phyloP scores from a whole-genome alignment of 257 asterid species.

The Plantago elongata region DNA sequence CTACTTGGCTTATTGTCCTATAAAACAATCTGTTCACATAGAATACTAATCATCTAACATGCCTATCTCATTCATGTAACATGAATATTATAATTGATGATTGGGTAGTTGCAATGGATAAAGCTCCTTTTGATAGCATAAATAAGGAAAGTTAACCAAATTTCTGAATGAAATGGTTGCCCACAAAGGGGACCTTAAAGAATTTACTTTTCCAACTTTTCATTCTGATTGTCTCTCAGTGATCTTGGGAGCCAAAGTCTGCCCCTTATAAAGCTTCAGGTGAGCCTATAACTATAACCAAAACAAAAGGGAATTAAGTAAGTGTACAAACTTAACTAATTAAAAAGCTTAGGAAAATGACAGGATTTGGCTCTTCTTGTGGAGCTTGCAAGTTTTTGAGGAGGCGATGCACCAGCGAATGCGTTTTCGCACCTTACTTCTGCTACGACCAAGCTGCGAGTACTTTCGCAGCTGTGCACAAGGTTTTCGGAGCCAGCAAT shows the following conservation, averaged over 20 bases:
- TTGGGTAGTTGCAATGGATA: slow-evolving; percentile 30
- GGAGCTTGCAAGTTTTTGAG: slow-evolving; percentile 79
- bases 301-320: not conserved
- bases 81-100: slow-evolving; percentile 18
- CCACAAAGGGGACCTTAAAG: slow-evolving; percentile 71
- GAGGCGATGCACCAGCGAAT: slow-evolving; percentile 55
- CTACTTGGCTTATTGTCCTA: too few relatives aligned
- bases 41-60: not conserved
- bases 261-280: slow-evolving; percentile 15
- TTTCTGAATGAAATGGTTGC: slow-evolving; percentile 49
- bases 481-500: slow-evolving; percentile 74
- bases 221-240: slow-evolving; percentile 34
- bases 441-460: slow-evolving; percentile 45
- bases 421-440: slow-evolving; percentile 69
- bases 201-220: slow-evolving; percentile 33
- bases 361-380: slow-evolving; percentile 57
- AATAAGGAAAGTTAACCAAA: slow-evolving; percentile 44
- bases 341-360: slow-evolving; percentile 28
- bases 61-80: not conserved
- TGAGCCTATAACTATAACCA: slow-evolving; percentile 4
- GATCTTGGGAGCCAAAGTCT: slow-evolving; percentile 16
- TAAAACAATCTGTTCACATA: not conserved
- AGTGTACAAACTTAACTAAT: not conserved
- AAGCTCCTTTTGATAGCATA: slow-evolving; percentile 24
- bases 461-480: slow-evolving; percentile 65